Conservation (phyloP, 1,284 basidiomycete species). For the Ustilago bromivora region DNA sequence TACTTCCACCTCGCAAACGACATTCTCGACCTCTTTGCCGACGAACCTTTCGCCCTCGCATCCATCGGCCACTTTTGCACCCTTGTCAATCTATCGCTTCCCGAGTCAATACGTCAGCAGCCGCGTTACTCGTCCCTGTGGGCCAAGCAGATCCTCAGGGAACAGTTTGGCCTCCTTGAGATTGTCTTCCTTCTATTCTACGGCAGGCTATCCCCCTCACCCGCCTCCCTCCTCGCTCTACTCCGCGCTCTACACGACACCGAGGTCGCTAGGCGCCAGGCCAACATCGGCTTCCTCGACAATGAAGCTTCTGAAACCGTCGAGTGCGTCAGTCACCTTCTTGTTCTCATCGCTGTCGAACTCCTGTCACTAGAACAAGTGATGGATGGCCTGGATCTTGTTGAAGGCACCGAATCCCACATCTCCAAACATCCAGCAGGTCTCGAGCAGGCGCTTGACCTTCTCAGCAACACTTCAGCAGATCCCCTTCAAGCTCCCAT, state of each 20-base stretch:
- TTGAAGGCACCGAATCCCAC: constrained; percentile 14
- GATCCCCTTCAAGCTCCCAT: constrained; percentile 77
- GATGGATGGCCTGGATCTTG: constrained; percentile 71
- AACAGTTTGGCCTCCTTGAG: constrained; percentile 84
- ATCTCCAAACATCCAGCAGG: constrained; percentile 32
- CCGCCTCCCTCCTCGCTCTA: constrained; percentile 76
- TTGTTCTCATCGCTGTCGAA: constrained; percentile 82
- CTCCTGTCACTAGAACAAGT: constrained; percentile 83
- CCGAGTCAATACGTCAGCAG: constrained; percentile 73
- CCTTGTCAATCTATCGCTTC: constrained; percentile 73
- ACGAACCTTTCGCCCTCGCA: constrained; percentile 74
- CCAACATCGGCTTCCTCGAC: constrained; percentile 76
- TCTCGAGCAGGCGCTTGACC: constrained; percentile 72
- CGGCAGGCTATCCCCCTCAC: constrained; percentile 78
- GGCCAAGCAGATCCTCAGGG: constrained; percentile 82
- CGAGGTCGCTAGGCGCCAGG: constrained; percentile 78
- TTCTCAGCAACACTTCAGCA: constrained; percentile 73
- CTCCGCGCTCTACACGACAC: constrained; percentile 78
- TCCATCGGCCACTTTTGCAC: constrained; percentile 73
- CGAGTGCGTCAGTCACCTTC: constrained; percentile 79
- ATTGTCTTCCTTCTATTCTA: constrained; percentile 87
- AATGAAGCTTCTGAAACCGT: constrained; percentile 78
- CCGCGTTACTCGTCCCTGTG: constrained; percentile 77
- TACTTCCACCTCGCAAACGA: constrained; percentile 75
- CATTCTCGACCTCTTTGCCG: constrained; percentile 76